Conservation (phyloP, 1,284 basidiomycete species). For the Limonomyces culmigenus region DNA sequence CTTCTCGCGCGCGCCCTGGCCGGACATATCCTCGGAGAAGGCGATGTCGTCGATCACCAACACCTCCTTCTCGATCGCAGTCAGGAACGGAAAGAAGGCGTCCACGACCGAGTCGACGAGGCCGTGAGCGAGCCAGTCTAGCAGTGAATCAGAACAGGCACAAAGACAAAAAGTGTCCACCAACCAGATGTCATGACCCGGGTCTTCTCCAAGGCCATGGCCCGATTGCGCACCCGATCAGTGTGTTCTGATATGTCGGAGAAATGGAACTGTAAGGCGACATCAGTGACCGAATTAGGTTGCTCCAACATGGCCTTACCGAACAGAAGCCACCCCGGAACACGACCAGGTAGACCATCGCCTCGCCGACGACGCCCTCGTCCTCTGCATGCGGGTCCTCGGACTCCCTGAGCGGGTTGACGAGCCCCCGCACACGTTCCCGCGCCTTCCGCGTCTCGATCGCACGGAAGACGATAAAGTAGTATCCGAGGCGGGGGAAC, state of each 20-base stretch:
- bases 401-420: constrained; percentile 15
- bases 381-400: constrained; percentile 13
- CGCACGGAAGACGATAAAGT: constrained; percentile 82
- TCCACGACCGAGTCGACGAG: constrained; percentile 91
- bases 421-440: too few relatives aligned
- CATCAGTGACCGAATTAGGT: too few relatives aligned
- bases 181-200: constrained; percentile 54
- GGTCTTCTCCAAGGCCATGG: constrained; percentile 40
- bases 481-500: constrained; percentile 84
- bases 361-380: constrained; percentile 47
- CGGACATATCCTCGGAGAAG: not conserved
- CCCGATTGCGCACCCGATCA: constrained; percentile 59
- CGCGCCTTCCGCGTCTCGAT: constrained; percentile 43
- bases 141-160: not conserved
- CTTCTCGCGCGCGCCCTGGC: not conserved
- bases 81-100: constrained; percentile 80
- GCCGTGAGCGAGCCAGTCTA: constrained; percentile 92
- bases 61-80: constrained; percentile 74
- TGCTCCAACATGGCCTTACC: too few relatives aligned
- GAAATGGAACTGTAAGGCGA: constrained; percentile 64
- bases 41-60: constrained; percentile 64
- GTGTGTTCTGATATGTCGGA: constrained; percentile 83
- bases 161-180: constrained; percentile 11
- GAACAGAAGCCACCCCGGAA: constrained; percentile 84
- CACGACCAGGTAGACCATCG: constrained; percentile 81